Evolutionary conservation across 495 filamentous ascomycete species (phyloP), one percentile per base, ranked within the genome.

Genomic region (Thozetella sp.): DNA sequence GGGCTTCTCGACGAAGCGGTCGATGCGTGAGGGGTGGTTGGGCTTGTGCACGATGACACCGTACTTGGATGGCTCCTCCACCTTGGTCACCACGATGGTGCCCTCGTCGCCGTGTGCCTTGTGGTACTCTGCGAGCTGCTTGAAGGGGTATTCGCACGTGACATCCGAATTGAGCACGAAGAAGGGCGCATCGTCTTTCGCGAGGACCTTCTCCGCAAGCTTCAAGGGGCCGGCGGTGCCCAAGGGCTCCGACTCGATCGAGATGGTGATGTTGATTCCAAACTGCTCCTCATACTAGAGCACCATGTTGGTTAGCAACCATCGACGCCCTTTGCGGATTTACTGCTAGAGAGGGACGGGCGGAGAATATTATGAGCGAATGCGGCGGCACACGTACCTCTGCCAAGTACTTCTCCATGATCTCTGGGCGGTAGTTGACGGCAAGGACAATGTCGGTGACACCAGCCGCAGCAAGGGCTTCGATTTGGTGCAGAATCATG

Each of bases 151-250:
- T 56, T 99, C 94, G 85, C 96, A 98, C 74, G 96, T 98, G 66
- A 99, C 86, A 72, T 98, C 95, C 27, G 93, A 96, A 82, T 98
- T 98, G 59, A 99, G 86, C n/a, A 99, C 95, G 76, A 99, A 98
- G 82, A 98, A 98, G 46, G 95, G 95, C 13, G 86, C 77, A 72
- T 97, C 88, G 69, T 97, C 93, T 75, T 98, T 98, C 60, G 84
- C 91, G 53, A 99, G 85, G 65, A 93, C 93, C 69, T 91, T 86
- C 80, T 98, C 95, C 53, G 95, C 95, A 52, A 99, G 86, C 81
- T 98, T 99, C 59, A 99, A 83, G 25, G 95, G 95, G 57, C 95
- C 95, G 61, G 95, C 95, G 48, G 95, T 99, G 67, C 96, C 95
- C 34, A 99, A 86, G 52, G 95, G 95, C 74, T 99, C 95, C 57